A percentile compares a stretch with the other conserved stretches of the same genome.
These are phyloP conservation scores for Fagopyrum homotropicum DNA, from an alignment of 148 eudicot species.

Conservation along the genomic window DNA sequence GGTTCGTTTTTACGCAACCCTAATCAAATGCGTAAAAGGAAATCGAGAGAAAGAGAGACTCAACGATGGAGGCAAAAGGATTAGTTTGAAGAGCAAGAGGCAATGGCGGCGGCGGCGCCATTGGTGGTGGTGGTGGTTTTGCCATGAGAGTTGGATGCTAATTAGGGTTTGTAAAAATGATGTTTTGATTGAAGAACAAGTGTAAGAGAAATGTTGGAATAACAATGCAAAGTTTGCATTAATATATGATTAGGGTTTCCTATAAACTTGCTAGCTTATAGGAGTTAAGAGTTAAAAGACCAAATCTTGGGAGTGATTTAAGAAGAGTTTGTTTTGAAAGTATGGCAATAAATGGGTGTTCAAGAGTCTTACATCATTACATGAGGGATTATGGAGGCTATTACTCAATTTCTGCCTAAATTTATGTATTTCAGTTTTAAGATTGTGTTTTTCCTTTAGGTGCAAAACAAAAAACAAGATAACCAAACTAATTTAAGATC, in stretches of 20 bases:
- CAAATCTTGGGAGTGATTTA: slow-evolving; percentile 9
- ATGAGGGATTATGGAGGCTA: background rate
- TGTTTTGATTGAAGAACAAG: background rate
- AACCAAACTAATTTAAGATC: background rate
- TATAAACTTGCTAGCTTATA: slow-evolving; percentile 7
- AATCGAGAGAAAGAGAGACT: background rate
- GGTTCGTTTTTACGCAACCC: no score
- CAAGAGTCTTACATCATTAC: background rate
- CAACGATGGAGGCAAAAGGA: background rate
- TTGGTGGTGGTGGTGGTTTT: background rate
- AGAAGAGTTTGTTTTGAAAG: slow-evolving; percentile 5
- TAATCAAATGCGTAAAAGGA: background rate
- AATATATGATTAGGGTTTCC: background rate
- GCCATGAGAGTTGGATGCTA: background rate
- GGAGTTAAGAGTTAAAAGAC: background rate
- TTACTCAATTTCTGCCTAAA: background rate
- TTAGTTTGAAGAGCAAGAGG: background rate
- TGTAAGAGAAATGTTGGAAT: background rate
- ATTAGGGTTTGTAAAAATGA: background rate
- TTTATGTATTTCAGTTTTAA: background rate
- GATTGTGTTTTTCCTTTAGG: background rate
- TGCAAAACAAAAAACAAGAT: background rate
- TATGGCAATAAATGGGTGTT: background rate
- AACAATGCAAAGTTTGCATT: background rate
- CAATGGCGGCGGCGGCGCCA: background rate